Evolutionary conservation across 1,284 basidiomycete species (phyloP).

Genomic region (Chalciporus piperatoides): DNA sequence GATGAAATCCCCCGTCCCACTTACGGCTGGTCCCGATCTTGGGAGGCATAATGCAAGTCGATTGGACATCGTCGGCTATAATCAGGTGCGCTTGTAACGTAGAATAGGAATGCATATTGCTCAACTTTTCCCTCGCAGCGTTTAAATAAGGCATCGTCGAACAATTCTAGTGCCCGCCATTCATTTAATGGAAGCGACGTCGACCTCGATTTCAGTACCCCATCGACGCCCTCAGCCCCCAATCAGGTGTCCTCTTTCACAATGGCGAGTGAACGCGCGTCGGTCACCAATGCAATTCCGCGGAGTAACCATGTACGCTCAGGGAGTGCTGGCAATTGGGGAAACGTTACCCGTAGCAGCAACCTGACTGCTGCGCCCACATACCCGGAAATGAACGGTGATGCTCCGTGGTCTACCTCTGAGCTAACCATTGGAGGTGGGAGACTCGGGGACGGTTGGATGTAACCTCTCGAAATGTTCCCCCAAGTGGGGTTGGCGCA

Average conservation of each 20-base stretch:
- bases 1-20: conserved; percentile 67
- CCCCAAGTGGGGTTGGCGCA: conserved; percentile 6
- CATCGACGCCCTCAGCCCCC: conserved; percentile 43
- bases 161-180: conserved; percentile 58
- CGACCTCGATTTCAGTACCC: conserved; percentile 52
- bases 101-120: conserved; percentile 7
- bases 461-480: conserved; percentile 19
- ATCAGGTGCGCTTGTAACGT: conserved; percentile 47
- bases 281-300: conserved; percentile 29
- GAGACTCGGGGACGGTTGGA: conserved; percentile 57
- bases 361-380: conserved; percentile 47
- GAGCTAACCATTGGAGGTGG: conserved; percentile 55
- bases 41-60: conserved; percentile 67
- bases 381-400: conserved; percentile 55
- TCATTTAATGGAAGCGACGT: conserved; percentile 70
- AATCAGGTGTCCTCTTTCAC: conserved; percentile 42
- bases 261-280: conserved; percentile 38
- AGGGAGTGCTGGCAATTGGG: conserved; percentile 78
- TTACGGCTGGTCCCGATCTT: conserved; percentile 78
- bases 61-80: conserved; percentile 66
- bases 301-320: conserved; percentile 68
- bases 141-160: conserved; percentile 47
- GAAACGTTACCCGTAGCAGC: conserved; percentile 50
- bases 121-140: conserved; percentile 36
- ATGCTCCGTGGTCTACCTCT: conserved; percentile 62